phyloP scores from a whole-genome alignment of 768 basidiomycete genomes.

The Gloeopeniophorella convolvens region DNA sequence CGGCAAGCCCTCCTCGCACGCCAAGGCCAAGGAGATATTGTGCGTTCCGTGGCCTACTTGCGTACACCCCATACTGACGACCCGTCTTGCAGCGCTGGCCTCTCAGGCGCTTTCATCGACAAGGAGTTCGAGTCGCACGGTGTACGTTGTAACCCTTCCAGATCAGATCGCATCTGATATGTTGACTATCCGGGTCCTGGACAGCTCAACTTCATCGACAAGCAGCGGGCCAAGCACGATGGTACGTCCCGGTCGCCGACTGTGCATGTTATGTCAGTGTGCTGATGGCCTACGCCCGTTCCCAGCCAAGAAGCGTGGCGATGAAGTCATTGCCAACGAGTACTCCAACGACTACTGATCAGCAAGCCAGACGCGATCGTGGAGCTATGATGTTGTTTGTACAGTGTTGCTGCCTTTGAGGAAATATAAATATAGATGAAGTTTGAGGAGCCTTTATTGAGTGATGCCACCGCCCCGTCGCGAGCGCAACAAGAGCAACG shows the following conservation, averaged over 20 bases:
- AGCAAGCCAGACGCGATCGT: background rate
- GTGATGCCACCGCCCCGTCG: too few relatives aligned
- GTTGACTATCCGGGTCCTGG: background rate
- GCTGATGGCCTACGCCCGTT: background rate
- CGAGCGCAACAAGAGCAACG: too few relatives aligned
- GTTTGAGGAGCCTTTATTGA: too few relatives aligned
- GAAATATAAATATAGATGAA: too few relatives aligned
- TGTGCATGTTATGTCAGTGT: background rate
- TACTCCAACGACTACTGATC: background rate
- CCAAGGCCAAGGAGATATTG: slow-evolving; percentile 51
- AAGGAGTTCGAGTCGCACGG: slow-evolving; percentile 53
- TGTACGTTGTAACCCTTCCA: slow-evolving; percentile 25
- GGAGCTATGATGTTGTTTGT: background rate
- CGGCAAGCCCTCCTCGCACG: slow-evolving; percentile 46
- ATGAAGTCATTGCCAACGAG: background rate
- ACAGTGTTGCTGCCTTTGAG: too few relatives aligned
- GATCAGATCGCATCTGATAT: background rate
- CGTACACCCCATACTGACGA: background rate
- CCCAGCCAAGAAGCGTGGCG: background rate
- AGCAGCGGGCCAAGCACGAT: slow-evolving; percentile 34
- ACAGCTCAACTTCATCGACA: slow-evolving; percentile 42
- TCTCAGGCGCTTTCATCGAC: slow-evolving; percentile 48
- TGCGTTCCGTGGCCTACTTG: slow-evolving; percentile 17
- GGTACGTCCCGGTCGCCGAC: slow-evolving; percentile 24
- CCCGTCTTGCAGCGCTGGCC: slow-evolving; percentile 39